Conservation (phyloP, 352 stramenopile genomes). For the Ochromonadaceae sp. region DNA sequence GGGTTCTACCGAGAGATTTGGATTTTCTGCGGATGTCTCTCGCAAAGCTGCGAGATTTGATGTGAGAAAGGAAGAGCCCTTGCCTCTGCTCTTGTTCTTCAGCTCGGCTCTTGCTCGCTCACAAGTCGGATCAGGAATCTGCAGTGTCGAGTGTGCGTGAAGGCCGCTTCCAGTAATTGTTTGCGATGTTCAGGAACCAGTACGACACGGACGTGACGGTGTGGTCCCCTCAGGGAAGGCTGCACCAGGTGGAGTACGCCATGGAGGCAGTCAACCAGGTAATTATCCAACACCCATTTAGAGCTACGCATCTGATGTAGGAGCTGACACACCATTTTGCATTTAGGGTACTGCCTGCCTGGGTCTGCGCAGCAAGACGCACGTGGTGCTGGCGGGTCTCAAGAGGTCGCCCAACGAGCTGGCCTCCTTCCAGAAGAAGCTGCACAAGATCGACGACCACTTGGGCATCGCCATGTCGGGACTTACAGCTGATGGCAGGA, state of each 20-base stretch:
- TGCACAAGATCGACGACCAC: slow-evolving; percentile 97
- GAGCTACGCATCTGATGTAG: no score
- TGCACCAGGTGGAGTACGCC: slow-evolving; percentile 93
- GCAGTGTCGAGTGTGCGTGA: no score
- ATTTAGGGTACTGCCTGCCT: slow-evolving; percentile 80
- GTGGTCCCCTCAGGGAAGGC: slow-evolving; percentile 92
- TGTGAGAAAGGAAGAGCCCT: no score
- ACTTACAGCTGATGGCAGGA: slow-evolving; percentile 87
- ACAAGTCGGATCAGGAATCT: no score
- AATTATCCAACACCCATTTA: no score
- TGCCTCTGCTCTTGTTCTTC: no score
- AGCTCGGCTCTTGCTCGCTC: no score
- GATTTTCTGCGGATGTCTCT: no score
- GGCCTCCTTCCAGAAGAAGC: slow-evolving; percentile 90
- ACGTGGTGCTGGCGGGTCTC: slow-evolving; percentile 72
- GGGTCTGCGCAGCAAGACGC: slow-evolving; percentile 73
- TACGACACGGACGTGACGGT: slow-evolving; percentile 99
- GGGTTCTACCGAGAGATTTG: no score
- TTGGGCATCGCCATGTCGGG: slow-evolving; percentile 93
- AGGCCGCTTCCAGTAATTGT: background rate
- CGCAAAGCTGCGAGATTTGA: no score
- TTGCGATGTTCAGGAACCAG: slow-evolving; percentile 92
- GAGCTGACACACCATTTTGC: no score
- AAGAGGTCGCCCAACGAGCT: slow-evolving; percentile 58
- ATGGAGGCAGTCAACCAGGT: slow-evolving; percentile 85